phyloP scores from a whole-genome alignment of 2,329 filamentous ascomycete species.

The Colletotrichum paranaense region DNA sequence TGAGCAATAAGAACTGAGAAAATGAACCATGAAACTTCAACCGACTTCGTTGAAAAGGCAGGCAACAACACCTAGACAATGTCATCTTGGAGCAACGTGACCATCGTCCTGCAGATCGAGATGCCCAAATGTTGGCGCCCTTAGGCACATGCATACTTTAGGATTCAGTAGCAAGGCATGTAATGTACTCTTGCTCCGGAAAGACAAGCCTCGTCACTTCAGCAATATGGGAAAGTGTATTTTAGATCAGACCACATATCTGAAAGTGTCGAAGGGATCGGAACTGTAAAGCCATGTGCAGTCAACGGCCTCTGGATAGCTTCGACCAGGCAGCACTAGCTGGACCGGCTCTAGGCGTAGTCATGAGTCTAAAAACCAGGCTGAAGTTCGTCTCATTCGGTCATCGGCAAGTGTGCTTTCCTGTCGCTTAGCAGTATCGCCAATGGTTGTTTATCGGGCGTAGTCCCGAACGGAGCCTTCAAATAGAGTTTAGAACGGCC shows the following conservation, averaged over 20 bases:
- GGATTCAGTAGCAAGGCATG: background rate
- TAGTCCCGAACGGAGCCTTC: slow-evolving; percentile 5
- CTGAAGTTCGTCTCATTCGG: background rate
- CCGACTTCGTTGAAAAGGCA: background rate
- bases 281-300: background rate
- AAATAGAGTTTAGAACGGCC: slow-evolving; percentile 16
- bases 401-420: background rate
- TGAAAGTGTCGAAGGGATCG: background rate
- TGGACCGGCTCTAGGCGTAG: background rate
- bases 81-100: background rate
- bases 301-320: background rate
- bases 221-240: background rate
- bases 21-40: background rate
- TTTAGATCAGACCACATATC: background rate
- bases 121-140: background rate
- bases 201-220: background rate
- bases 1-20: background rate
- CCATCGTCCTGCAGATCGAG: background rate
- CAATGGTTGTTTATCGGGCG: slow-evolving; percentile 7
- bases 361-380: background rate
- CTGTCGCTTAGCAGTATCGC: background rate
- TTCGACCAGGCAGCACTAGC: too few relatives aligned
- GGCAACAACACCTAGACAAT: background rate
- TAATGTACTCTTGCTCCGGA: background rate
- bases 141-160: background rate